Evolutionary conservation across 1,139 yeast genomes (phyloP), one percentile per base, ranked within the genome.

Genomic region (Blastobotrys persicus): DNA sequence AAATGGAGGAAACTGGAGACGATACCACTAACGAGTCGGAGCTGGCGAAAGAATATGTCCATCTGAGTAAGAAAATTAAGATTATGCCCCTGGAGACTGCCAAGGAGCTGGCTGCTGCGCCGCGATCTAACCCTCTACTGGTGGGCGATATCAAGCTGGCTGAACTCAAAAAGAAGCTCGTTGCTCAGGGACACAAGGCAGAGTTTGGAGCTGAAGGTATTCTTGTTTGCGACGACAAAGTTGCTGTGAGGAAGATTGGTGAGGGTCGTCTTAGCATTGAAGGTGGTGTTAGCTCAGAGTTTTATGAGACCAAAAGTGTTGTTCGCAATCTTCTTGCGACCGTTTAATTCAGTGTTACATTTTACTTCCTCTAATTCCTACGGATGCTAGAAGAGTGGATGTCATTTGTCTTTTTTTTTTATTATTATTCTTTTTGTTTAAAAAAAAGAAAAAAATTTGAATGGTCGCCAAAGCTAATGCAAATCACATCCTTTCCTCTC

Each of bases 131-230:
- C 43, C 72, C 75, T 2, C 69, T 89, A 39, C 85, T 94, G 26
- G 88, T 92, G 55, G 99, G 99, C 44, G 96, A 91, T 62, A 81
- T 94, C 46, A 77, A 87, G 54, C 72, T 92, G 33, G 88, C 95
- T 0, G 96, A 89, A 58, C 73, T 92, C 50, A 84, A 87, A 60
- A 80, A 81, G 59, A 77, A 77, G 52, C 72, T 91, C 44, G 68
- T 77, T 26, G 72, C 75, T 16, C 69, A 71, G 46, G 85, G 88
- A 48, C 79, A 85, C 59, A 74, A 74, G 49, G 96, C 96, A 0
- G 97, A 91, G 61, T 88, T 92, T 65, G 82, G 86, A 63, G 94
- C 97, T 49, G 97, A 89, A 64, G 98, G 98, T 64, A 83, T 91
- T 0, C 71, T 92, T 46, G 95, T 91, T 6, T 86, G 95, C 35